Conservation (phyloP, 441 rosid species). For the Erodium moschatum region DNA sequence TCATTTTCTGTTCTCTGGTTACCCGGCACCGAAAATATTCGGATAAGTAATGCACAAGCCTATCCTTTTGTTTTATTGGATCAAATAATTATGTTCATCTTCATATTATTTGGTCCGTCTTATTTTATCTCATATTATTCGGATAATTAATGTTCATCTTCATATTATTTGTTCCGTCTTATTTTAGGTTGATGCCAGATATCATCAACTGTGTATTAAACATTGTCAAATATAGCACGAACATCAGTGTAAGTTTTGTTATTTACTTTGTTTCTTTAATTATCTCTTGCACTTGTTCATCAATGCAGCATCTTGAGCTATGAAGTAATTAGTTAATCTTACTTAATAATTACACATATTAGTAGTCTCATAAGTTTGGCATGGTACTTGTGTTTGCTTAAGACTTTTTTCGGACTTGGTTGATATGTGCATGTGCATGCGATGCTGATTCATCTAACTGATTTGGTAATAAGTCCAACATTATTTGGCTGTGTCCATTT, state of each 20-base stretch:
- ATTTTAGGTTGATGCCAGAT: conserved; percentile 60
- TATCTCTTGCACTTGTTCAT: conserved; percentile 11
- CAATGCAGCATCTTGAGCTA: background rate
- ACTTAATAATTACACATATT: background rate
- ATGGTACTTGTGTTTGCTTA: conserved; percentile 5
- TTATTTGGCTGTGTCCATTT: background rate
- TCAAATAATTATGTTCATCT: conserved; percentile 16
- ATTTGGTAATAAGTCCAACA: background rate
- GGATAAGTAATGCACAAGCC: conserved; percentile 45
- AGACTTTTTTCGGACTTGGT: conserved; percentile 7
- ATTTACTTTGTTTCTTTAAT: background rate
- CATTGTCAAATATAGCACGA: conserved; percentile 45
- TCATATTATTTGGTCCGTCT: background rate
- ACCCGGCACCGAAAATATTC: conserved; percentile 74
- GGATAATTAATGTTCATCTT: conserved; percentile 14
- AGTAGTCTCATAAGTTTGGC: background rate
- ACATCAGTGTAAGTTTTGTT: conserved; percentile 43
- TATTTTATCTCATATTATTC: too few relatives aligned
- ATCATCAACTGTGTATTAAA: conserved; percentile 49
- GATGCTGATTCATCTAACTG: background rate
- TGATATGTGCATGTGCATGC: background rate
- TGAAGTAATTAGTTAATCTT: background rate
- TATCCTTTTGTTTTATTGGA: conserved; percentile 11
- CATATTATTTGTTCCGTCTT: background rate
- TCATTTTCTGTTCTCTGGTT: conserved; percentile 55